These are phyloP conservation scores for Perilla frutescens DNA, from an alignment of 257 asterid genomes.

Conservation along the genomic window DNA sequence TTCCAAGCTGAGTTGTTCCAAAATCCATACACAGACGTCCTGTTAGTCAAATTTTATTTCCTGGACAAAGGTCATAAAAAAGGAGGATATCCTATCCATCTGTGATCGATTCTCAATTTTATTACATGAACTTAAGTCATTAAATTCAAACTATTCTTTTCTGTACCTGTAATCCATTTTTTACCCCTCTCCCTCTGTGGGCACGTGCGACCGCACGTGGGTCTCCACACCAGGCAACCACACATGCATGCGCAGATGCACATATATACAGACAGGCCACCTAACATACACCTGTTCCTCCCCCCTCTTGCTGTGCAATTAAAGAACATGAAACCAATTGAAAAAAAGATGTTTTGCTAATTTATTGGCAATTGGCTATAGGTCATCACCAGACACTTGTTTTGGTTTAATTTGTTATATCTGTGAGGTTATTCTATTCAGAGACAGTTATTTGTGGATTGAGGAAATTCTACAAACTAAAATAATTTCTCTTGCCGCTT, in stretches of 20 bases:
- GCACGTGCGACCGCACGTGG: background rate
- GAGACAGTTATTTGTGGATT: background rate
- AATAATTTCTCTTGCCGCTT: conserved; percentile 17
- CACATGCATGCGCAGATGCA: background rate
- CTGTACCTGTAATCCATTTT: background rate
- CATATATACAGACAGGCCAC: background rate
- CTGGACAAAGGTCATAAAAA: background rate
- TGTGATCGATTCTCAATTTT: background rate
- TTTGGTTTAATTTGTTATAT: background rate
- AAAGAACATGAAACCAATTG: background rate
- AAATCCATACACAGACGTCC: background rate
- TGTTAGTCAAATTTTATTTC: background rate
- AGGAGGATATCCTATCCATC: background rate
- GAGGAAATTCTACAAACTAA: conserved; percentile 11
- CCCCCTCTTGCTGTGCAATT: conserved; percentile 3
- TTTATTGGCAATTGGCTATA: background rate
- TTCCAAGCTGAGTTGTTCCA: background rate
- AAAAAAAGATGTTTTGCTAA: background rate
- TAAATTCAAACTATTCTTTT: background rate
- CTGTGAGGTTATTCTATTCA: background rate
- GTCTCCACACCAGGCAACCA: background rate
- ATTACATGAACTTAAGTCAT: background rate
- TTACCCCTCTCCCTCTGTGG: background rate
- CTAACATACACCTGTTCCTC: background rate
- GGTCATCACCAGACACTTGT: background rate